Base-by-base conservation (phyloP, 1,284 basidiomycete genomes). In the Sanghuangporus sanghuang region DNA sequence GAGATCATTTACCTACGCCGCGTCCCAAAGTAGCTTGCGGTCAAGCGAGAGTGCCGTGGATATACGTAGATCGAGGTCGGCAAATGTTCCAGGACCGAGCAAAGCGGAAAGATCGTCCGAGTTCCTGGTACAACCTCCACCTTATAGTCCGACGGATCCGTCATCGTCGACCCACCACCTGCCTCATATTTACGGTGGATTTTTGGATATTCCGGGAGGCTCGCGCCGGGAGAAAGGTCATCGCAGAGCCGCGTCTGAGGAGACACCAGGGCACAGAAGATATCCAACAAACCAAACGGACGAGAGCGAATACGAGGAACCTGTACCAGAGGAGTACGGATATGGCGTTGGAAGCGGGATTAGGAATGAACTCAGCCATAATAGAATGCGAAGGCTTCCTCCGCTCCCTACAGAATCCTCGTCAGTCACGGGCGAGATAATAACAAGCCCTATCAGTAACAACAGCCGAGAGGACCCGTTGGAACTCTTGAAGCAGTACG, bases 401-500 rank as follows among this genome's bases (percentile, higher is more conserved):
- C 21, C 59, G n/a, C n/a, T 36, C 11, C 18, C 59, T 42, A 11
- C 50, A 7, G 42, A 56, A n/a, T 56, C 39, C 52, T 16, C 11
- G 39, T 27, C 32, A 18, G 8, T 35, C 54, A 54, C 18, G 7
- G 36, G 39, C 3, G 56, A 50, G n/a, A 35, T 46, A 7, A 18
- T 55, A 32, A 9, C 40, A 23, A 61, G 62, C 56, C 55, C 62
- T 38, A 64, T 21, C 7, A 63, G 63, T 14, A 21, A 42, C 11
- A 12, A 23, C 40, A 21, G 44, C 23, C 49, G 39, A 39, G 65
- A 66, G 44, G 60, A 66, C 39, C 65, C 64, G 21, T 59, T 67
- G 46, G 62, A 64, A 21, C 52, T 66, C 4, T 69, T 85, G 11
- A 67, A 71, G 39, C 71, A 75, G 59, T 86, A 82, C 64, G 76